phyloP scores from a whole-genome alignment of 805 yeast genomes.

The Teunomyces funiuensis region DNA sequence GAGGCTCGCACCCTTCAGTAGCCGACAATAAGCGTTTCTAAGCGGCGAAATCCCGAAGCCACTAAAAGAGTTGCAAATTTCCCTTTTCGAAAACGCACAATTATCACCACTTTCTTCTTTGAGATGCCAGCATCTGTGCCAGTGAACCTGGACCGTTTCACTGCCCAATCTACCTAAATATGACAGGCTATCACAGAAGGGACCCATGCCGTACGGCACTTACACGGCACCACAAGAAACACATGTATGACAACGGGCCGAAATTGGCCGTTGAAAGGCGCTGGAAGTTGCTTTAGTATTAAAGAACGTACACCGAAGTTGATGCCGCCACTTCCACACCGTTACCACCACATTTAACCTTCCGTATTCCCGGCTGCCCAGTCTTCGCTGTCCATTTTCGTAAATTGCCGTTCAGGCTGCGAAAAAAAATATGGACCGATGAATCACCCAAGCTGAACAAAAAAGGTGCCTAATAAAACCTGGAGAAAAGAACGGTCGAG shows the following conservation, averaged over 20 bases:
- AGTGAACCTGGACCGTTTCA: not conserved
- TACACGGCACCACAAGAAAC: too few relatives aligned
- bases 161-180: not conserved
- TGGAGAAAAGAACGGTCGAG: conserved; percentile 1
- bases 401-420: conserved; percentile 3
- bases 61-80: conserved; percentile 2
- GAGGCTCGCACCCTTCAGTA: conserved; percentile 5
- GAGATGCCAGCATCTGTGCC: not conserved
- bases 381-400: not conserved
- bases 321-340: not conserved
- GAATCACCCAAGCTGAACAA: not conserved
- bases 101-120: not conserved
- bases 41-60: conserved; percentile 1
- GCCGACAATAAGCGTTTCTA: not conserved
- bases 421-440: not conserved
- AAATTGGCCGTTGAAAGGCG: not conserved
- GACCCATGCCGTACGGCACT: too few relatives aligned
- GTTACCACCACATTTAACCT: not conserved
- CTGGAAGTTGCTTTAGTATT: not conserved
- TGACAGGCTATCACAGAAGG: too few relatives aligned
- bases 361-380: not conserved
- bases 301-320: not conserved
- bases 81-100: conserved; percentile 4
- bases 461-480: not conserved
- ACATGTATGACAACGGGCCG: not conserved